These are phyloP conservation scores for Hypoxylon rickii DNA, from an alignment of 495 filamentous ascomycete species.

Conservation along the genomic window DNA sequence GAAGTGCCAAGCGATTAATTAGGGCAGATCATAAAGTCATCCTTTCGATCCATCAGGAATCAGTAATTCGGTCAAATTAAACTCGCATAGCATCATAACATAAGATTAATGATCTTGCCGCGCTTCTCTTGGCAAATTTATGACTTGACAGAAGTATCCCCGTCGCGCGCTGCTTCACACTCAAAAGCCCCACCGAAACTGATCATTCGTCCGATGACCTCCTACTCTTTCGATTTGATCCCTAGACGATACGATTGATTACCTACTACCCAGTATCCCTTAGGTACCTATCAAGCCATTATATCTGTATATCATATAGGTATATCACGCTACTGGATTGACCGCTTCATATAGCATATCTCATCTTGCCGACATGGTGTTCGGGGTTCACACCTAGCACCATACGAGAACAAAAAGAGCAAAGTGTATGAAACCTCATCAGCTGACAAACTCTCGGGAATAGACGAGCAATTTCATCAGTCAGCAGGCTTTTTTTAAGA, in stretches of 20 bases:
- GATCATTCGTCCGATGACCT: too few relatives aligned
- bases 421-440: slow-evolving; percentile 19
- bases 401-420: slow-evolving; percentile 15
- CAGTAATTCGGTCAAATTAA: neutral
- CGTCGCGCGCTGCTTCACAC: too few relatives aligned
- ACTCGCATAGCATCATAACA: slow-evolving; percentile 4
- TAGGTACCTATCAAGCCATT: too few relatives aligned
- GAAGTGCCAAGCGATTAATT: too few relatives aligned
- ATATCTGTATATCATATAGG: neutral
- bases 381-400: neutral
- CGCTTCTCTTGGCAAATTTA: slow-evolving; percentile 12
- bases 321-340: slow-evolving; percentile 8
- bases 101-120: neutral
- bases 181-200: too few relatives aligned
- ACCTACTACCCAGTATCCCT: too few relatives aligned
- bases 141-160: neutral
- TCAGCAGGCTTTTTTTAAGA: slow-evolving; percentile 17
- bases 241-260: too few relatives aligned
- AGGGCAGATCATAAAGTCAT: too few relatives aligned
- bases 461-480: slow-evolving; percentile 5
- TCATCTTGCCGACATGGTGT: neutral
- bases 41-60: too few relatives aligned
- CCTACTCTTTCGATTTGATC: too few relatives aligned
- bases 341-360: slow-evolving; percentile 14
- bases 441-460: slow-evolving; percentile 15